These are phyloP conservation scores for Mollisiaceae sp. DNA, from an alignment of 2,329 filamentous ascomycete species.

Conservation along the genomic window DNA sequence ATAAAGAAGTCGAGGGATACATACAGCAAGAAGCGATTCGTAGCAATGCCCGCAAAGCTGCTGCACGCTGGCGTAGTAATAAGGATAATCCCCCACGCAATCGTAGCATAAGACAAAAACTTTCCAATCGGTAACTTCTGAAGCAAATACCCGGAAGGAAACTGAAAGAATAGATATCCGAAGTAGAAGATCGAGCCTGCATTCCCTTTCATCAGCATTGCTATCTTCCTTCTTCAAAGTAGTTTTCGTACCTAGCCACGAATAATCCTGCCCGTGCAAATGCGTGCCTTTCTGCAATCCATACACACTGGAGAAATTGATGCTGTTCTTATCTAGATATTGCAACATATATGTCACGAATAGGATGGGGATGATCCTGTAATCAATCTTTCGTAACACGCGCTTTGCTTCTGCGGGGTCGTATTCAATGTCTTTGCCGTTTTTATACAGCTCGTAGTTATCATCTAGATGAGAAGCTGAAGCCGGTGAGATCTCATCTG, in stretches of 20 bases:
- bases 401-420: constrained; percentile 34
- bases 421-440: constrained; percentile 36
- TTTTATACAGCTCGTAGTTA: constrained; percentile 46
- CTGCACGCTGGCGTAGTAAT: constrained; percentile 56
- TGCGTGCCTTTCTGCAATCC: constrained; percentile 53
- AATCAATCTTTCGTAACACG: constrained; percentile 49
- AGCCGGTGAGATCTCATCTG: constrained; percentile 29
- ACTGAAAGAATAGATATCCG: constrained; percentile 53
- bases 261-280: constrained; percentile 54
- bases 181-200: constrained; percentile 57
- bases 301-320: constrained; percentile 54
- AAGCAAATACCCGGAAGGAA: constrained; percentile 52
- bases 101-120: constrained; percentile 50
- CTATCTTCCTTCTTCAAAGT: constrained; percentile 44
- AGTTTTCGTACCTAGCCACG: constrained; percentile 54
- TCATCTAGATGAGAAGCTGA: constrained; percentile 42
- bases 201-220: not conserved
- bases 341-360: constrained; percentile 63
- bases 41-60: constrained; percentile 64
- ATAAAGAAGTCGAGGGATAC: constrained; percentile 16
- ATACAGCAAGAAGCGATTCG: constrained; percentile 58
- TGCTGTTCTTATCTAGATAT: constrained; percentile 47
- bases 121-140: constrained; percentile 55
- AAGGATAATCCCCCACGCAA: constrained; percentile 55
- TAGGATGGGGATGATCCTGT: constrained; percentile 55